Percentiles rank a stretch among this genome's conserved stretches.
phyloP scores from a whole-genome alignment of 1,284 basidiomycete genomes.

The Megacollybia platyphylla region DNA sequence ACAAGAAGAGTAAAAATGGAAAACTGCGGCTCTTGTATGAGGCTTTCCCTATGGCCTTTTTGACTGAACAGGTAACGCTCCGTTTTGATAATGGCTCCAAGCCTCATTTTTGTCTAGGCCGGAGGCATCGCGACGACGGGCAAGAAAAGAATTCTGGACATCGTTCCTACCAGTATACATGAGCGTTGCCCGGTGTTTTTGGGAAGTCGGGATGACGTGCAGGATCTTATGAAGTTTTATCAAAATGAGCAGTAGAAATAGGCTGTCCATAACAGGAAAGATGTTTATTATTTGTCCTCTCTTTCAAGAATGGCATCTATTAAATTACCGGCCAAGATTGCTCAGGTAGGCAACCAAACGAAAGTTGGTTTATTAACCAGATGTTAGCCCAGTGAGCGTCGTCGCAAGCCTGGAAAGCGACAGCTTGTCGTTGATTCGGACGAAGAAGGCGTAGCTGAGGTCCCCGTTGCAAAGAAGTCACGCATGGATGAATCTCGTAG shows the following conservation, averaged over 20 bases:
- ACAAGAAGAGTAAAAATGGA: slow-evolving; percentile 95
- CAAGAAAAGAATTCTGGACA: slow-evolving; percentile 83
- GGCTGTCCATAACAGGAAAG: neutral
- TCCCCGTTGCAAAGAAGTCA: too few species aligned
- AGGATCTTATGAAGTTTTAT: slow-evolving; percentile 81
- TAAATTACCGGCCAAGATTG: too few species aligned
- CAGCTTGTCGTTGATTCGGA: too few species aligned
- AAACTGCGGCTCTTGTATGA: slow-evolving; percentile 95
- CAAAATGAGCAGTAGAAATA: slow-evolving; percentile 22
- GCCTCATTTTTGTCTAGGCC: slow-evolving; percentile 38
- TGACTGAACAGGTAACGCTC: slow-evolving; percentile 78
- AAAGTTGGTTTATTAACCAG: too few species aligned
- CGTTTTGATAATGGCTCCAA: neutral
- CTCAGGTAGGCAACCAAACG: too few species aligned
- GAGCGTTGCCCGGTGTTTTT: slow-evolving; percentile 92
- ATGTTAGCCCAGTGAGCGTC: too few species aligned
- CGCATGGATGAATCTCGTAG: too few species aligned
- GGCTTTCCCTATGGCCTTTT: slow-evolving; percentile 98
- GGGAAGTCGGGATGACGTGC: slow-evolving; percentile 89
- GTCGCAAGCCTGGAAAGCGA: too few species aligned
- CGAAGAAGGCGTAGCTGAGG: too few species aligned
- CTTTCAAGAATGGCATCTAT: too few species aligned
- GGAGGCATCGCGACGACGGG: slow-evolving; percentile 96
- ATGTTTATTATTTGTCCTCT: too few species aligned
- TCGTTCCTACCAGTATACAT: slow-evolving; percentile 83